These are phyloP conservation scores for Isatis lusitanica DNA, from an alignment of 441 rosid species.

Conservation along the genomic window DNA sequence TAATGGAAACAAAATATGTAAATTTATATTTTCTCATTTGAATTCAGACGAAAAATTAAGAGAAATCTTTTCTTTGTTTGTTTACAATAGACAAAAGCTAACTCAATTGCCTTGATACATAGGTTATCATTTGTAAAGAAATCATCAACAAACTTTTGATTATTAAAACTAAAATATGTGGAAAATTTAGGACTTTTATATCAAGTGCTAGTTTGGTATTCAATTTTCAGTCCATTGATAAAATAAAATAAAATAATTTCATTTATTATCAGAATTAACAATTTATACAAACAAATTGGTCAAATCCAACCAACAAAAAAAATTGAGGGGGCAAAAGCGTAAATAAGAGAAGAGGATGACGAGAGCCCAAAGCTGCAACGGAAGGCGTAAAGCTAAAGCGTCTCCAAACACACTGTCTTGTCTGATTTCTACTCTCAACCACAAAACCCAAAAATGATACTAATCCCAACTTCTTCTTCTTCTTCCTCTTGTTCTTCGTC, in stretches of 20 bases:
- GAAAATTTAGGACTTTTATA: too few relatives aligned
- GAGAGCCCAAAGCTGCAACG: constrained; percentile 22
- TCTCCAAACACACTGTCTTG: constrained; percentile 6
- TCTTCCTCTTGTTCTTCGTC: constrained; percentile 15
- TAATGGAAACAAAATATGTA: constrained; percentile 1
- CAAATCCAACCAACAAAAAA: not conserved
- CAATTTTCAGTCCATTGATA: not conserved
- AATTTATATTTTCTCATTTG: not conserved
- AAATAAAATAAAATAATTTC: not conserved
- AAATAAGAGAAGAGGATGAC: constrained; percentile 16
- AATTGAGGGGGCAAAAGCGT: constrained; percentile 18
- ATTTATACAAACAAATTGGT: not conserved
- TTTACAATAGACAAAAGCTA: too few relatives aligned
- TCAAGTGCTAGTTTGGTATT: too few relatives aligned
- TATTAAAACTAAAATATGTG: too few relatives aligned
- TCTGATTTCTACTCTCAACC: constrained; percentile 22
- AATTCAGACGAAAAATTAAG: too few relatives aligned
- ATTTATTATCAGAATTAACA: too few relatives aligned
- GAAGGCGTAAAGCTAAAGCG: constrained; percentile 21
- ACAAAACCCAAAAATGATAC: constrained; percentile 30
- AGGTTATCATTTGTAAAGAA: too few relatives aligned
- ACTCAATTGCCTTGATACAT: too few relatives aligned
- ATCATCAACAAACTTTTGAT: too few relatives aligned
- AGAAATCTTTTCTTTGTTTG: too few relatives aligned
- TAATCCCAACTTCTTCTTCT: constrained; percentile 34